Evolutionary conservation across 352 stramenopile species (phyloP).

Genomic region (Pythium coloratum): DNA sequence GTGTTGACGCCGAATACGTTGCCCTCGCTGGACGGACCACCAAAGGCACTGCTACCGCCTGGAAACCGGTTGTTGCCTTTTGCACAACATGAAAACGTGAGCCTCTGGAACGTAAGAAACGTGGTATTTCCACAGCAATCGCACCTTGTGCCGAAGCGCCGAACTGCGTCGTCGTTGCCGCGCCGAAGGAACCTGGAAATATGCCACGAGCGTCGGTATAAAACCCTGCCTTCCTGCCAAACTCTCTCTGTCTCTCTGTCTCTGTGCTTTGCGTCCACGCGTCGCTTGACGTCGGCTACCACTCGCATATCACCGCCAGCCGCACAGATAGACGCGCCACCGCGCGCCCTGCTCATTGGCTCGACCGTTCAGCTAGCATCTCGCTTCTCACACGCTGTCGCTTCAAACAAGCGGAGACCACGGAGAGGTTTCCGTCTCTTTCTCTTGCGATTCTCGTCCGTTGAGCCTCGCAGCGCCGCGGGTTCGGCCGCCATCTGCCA

Average conservation of each 20-base stretch:
- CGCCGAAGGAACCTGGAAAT: slow-evolving; percentile 29
- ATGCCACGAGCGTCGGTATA: slow-evolving; percentile 24
- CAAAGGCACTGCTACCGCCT: slow-evolving; percentile 12
- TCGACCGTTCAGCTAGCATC: neutral
- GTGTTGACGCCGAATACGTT: slow-evolving; percentile 3
- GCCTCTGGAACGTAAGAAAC: too few relatives aligned
- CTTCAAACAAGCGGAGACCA: neutral
- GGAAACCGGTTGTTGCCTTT: slow-evolving; percentile 24
- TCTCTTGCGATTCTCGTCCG: neutral
- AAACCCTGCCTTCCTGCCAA: neutral
- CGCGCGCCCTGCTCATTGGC: slow-evolving; percentile 1
- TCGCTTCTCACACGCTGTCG: neutral
- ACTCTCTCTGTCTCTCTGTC: neutral
- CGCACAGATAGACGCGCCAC: neutral
- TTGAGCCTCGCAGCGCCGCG: slow-evolving; percentile 7
- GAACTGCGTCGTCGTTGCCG: slow-evolving; percentile 20
- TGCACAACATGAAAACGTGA: neutral
- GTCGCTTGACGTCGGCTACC: neutral
- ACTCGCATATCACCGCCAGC: neutral
- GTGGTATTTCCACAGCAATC: neutral
- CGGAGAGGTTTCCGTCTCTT: neutral
- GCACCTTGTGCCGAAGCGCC: slow-evolving; percentile 22
- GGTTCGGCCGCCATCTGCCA: slow-evolving; percentile 1
- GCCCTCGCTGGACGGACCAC: slow-evolving; percentile 4
- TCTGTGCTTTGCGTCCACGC: neutral